phyloP scores from a whole-genome alignment of 768 basidiomycete species.

The Kondoa subrosea region DNA sequence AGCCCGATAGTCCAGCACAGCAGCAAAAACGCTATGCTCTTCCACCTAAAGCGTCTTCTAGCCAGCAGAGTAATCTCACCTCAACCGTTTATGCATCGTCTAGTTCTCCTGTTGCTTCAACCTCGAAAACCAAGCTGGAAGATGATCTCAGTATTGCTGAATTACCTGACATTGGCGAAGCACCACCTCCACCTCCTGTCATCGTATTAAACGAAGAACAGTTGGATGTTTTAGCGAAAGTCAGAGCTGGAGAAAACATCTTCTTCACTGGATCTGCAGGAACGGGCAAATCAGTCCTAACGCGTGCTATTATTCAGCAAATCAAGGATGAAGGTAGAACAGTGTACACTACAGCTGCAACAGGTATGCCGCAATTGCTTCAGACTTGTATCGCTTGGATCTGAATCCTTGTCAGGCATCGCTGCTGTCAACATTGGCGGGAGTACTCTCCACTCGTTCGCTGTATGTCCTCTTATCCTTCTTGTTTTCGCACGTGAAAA shows the following conservation, averaged over 20 bases:
- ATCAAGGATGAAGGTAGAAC: constrained; percentile 42
- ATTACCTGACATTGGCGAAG: background rate
- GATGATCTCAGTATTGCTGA: background rate
- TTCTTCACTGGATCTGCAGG: constrained; percentile 1
- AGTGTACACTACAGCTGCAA: constrained; percentile 89
- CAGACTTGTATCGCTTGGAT: too few relatives aligned
- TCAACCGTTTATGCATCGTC: background rate
- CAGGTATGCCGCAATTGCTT: too few relatives aligned
- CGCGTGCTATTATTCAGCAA: constrained; percentile 33
- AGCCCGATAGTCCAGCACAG: background rate
- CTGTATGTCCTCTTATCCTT: too few relatives aligned
- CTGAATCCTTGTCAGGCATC: too few relatives aligned
- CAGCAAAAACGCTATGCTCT: background rate
- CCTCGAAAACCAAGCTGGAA: background rate
- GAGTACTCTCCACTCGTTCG: constrained; percentile 84
- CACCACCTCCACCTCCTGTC: background rate
- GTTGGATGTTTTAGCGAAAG: background rate
- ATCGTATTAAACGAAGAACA: background rate
- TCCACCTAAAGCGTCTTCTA: background rate
- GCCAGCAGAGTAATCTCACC: background rate
- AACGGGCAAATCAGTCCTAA: constrained; percentile 30
- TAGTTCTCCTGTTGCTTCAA: background rate
- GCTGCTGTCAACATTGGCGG: constrained; percentile 97
- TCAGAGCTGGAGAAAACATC: background rate
- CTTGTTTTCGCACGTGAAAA: too few relatives aligned